Evolutionary conservation across 1,284 basidiomycete genomes (phyloP).

Genomic region (Heterobasidion annosum): DNA sequence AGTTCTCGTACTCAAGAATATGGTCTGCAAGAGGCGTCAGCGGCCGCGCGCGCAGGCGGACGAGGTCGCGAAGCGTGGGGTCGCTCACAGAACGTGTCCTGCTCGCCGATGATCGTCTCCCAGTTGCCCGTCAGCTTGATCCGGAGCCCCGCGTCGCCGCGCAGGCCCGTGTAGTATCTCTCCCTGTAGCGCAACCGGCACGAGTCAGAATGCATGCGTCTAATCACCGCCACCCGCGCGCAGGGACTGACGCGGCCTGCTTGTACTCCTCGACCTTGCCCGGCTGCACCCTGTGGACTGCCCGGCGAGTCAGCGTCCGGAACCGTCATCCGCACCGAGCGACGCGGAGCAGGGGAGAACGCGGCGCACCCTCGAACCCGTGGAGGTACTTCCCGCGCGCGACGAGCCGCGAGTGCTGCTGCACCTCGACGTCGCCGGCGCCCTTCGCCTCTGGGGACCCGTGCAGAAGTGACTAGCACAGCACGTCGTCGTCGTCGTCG

Average conservation of each 20-base stretch:
- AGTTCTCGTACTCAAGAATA: constrained; percentile 86
- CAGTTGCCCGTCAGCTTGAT: constrained; percentile 88
- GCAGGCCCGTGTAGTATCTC: constrained; percentile 73
- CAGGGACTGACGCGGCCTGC: constrained; percentile 66
- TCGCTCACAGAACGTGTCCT: constrained; percentile 68
- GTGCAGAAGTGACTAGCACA: constrained; percentile 33
- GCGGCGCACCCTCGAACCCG: constrained; percentile 72
- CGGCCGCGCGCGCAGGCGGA: not conserved
- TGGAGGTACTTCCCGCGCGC: constrained; percentile 85
- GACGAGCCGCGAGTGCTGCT: constrained; percentile 79
- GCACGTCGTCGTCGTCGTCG: not conserved
- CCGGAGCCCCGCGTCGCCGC: constrained; percentile 60
- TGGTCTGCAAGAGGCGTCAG: constrained; percentile 36
- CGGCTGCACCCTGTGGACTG: constrained; percentile 81
- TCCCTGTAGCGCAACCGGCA: constrained; percentile 36
- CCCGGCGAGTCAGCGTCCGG: not conserved
- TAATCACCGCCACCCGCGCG: not conserved
- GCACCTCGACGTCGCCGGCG: constrained; percentile 66
- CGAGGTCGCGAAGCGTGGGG: not conserved
- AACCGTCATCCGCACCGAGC: not conserved
- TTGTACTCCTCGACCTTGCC: constrained; percentile 76
- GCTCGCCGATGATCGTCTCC: constrained; percentile 82
- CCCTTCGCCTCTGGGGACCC: constrained; percentile 82
- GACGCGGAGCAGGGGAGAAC: constrained; percentile 3
- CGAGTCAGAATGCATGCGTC: not conserved